These are phyloP conservation scores for Dictyostelium brefeldianum DNA, from an alignment of 78 protist species.

Conservation along the genomic window DNA sequence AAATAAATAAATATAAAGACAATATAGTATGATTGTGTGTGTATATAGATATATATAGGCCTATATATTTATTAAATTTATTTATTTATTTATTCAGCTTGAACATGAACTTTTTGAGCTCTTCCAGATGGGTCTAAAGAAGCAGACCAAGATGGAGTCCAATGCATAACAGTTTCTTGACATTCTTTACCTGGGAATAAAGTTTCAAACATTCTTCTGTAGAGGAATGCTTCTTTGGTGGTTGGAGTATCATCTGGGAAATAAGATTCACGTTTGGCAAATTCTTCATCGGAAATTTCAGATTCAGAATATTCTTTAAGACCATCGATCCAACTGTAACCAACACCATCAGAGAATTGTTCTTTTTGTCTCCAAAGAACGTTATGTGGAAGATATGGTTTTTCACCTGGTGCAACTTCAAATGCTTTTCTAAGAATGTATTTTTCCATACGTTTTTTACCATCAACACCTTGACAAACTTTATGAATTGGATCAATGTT, in stretches of 20 bases:
- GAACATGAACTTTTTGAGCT: conserved; percentile 63
- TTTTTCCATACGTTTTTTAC: conserved; percentile 88
- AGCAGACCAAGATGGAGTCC: conserved; percentile 88
- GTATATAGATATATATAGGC: no score
- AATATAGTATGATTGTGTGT: no score
- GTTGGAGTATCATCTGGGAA: conserved; percentile 93
- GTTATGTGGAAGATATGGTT: conserved; percentile 90
- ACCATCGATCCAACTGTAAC: conserved; percentile 95
- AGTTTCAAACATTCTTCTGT: conserved; percentile 87
- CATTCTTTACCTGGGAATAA: conserved; percentile 63
- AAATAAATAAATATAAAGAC: no score
- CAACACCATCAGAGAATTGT: conserved; percentile 94
- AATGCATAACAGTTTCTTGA: conserved; percentile 66
- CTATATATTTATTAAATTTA: no score
- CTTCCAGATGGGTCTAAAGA: conserved; percentile 87
- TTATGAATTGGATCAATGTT: conserved; percentile 86
- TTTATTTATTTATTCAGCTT: neutral
- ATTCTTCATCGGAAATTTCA: conserved; percentile 80
- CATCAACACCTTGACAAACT: conserved; percentile 65
- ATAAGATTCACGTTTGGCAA: conserved; percentile 50
- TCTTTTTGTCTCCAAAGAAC: conserved; percentile 96
- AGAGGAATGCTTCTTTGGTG: conserved; percentile 95
- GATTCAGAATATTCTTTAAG: conserved; percentile 86
- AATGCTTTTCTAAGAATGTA: conserved; percentile 89
- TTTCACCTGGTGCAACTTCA: conserved; percentile 72